Evolutionary conservation across 164 flowering plant genomes (phyloP).

Genomic region (Tetracentron sinense): DNA sequence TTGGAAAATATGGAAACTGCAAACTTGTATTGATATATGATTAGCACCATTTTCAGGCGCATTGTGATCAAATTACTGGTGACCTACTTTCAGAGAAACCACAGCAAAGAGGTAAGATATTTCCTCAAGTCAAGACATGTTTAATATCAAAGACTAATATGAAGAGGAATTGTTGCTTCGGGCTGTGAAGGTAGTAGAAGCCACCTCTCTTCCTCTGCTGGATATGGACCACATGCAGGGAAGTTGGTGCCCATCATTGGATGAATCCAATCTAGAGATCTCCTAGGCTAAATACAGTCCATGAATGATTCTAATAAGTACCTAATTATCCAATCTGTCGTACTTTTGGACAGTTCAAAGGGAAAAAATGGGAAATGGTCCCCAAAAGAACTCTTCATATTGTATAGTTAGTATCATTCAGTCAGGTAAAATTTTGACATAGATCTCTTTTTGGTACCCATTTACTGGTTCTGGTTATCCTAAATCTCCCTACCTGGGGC

Average conservation of each 20-base stretch:
- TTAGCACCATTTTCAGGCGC: conserved; percentile 56
- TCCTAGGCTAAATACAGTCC: background rate
- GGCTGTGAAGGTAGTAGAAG: background rate
- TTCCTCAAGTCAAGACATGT: background rate
- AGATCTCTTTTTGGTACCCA: background rate
- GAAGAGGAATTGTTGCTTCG: background rate
- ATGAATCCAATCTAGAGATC: background rate
- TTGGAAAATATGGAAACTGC: background rate
- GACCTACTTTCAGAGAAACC: conserved; percentile 93
- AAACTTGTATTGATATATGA: conserved; percentile 7
- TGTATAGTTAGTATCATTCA: background rate
- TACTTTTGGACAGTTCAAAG: background rate
- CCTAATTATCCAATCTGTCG: background rate
- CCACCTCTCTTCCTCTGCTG: background rate
- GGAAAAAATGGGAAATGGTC: background rate
- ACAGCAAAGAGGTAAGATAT: conserved; percentile 90
- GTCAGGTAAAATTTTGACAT: background rate
- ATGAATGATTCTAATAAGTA: background rate
- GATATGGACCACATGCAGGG: background rate
- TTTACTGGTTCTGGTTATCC: background rate
- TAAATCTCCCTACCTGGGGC: background rate
- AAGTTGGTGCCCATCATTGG: background rate
- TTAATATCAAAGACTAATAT: background rate
- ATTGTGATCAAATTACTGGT: conserved; percentile 92
- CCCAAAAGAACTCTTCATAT: background rate